These are phyloP conservation scores for Ceratocystis alfenasii DNA, from an alignment of 2,329 filamentous ascomycete genomes.

Conservation along the genomic window DNA sequence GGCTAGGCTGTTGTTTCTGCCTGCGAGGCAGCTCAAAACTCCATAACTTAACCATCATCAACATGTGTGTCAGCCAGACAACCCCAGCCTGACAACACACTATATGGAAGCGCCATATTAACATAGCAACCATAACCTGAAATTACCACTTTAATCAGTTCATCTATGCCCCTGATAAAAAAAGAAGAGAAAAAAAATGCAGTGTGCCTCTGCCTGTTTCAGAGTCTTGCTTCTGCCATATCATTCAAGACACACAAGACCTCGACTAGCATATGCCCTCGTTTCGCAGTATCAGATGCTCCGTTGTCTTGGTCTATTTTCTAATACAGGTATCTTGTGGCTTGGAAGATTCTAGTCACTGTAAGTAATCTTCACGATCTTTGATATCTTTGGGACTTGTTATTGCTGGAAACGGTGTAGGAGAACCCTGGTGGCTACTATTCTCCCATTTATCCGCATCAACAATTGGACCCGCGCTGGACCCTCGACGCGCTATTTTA, in stretches of 20 bases:
- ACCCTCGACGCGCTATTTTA: too few relatives aligned
- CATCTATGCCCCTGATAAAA: background rate
- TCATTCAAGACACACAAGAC: too few relatives aligned
- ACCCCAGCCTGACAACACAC: background rate
- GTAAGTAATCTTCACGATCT: too few relatives aligned
- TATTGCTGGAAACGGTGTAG: too few relatives aligned
- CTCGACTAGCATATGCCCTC: too few relatives aligned
- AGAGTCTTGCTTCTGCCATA: background rate
- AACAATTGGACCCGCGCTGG: too few relatives aligned
- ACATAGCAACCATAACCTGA: background rate
- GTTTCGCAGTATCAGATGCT: too few relatives aligned
- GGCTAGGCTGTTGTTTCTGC: background rate
- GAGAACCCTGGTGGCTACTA: background rate
- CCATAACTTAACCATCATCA: background rate
- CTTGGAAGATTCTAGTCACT: too few relatives aligned
- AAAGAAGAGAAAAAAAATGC: background rate
- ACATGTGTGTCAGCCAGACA: background rate
- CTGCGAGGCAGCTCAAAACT: background rate
- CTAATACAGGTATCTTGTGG: too few relatives aligned
- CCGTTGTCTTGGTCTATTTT: too few relatives aligned
- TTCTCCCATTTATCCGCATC: background rate
- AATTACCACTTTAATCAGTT: background rate
- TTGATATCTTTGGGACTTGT: too few relatives aligned
- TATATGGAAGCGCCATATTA: background rate
- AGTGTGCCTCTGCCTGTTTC: background rate